Evolutionary conservation across 495 filamentous ascomycete species (phyloP).

Genomic region (Aspergillus avenaceus): DNA sequence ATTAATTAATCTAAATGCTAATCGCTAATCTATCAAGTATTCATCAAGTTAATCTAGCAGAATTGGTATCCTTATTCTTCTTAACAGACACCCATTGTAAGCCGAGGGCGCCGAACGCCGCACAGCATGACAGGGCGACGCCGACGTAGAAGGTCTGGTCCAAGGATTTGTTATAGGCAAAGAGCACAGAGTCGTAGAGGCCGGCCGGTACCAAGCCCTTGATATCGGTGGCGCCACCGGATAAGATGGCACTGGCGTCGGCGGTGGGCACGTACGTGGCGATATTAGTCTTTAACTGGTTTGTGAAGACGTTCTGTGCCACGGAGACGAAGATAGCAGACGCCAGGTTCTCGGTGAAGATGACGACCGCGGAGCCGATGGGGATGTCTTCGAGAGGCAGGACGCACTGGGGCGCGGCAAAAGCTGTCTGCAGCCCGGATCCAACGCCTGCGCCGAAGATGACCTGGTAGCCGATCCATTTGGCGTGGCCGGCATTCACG

Average conservation of each 20-base stretch:
- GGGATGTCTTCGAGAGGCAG: slow-evolving; percentile 56
- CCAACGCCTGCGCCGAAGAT: slow-evolving; percentile 23
- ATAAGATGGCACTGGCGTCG: slow-evolving; percentile 43
- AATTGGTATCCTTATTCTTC: background rate
- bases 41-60: no score
- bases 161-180: slow-evolving; percentile 64
- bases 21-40: background rate
- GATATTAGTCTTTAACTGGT: slow-evolving; percentile 55
- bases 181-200: slow-evolving; percentile 48
- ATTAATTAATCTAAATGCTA: background rate
- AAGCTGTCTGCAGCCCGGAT: slow-evolving; percentile 26
- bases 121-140: slow-evolving; percentile 51
- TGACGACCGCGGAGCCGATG: slow-evolving; percentile 55
- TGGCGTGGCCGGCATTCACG: slow-evolving; percentile 4
- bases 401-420: slow-evolving; percentile 62
- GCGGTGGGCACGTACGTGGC: slow-evolving; percentile 39
- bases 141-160: slow-evolving; percentile 60
- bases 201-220: slow-evolving; percentile 35
- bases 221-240: slow-evolving; percentile 60
- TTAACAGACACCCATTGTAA: slow-evolving; percentile 67
- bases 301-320: slow-evolving; percentile 68
- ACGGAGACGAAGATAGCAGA: slow-evolving; percentile 68
- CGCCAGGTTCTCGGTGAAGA: slow-evolving; percentile 63
- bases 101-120: slow-evolving; percentile 48
- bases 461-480: slow-evolving; percentile 27